Base-by-base conservation (phyloP, 768 basidiomycete genomes). In the Cytidiella melzeri region DNA sequence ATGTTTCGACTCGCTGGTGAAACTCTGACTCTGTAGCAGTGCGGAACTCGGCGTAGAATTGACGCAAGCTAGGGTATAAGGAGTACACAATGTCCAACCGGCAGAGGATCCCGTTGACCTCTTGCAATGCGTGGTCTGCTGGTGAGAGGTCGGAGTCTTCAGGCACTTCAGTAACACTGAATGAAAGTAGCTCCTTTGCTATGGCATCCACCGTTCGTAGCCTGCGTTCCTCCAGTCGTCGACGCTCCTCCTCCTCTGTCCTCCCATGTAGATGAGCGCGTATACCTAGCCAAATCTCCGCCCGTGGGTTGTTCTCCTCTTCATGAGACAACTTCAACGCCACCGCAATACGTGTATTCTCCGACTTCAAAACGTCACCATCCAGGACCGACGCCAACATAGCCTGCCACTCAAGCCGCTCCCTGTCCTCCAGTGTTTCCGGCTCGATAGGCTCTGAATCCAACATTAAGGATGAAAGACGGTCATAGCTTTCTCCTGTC, bases 291-390 rank as follows among this genome's bases (percentile, higher is more conserved):
- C 95, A 99, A 50, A 91, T 77, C 56, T 84, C 82, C 40, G 79
- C 68, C 61, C 81, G 77, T 53, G 77, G 67, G 64, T 77, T 78
- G 61, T 81, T 76, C 67, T 84, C 78, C 68, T 84, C 82, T 50
- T 88, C 83, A 6, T 74, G 74, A 18, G 79, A 76, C 19, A 81
- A 77, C 55, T 85, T 81, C 43, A 92, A 70, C 13, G 82, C 87
- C 41, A 82, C 83, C 24, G 87, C 87, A 52, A 97, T 93, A 49
- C 96, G 81, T 21, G 87, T 88, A 69, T 92, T 96, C 70, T 98
- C 96, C 0, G 91, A 87, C 64, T 87, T 91, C 55, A 99, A 79
- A 10, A 99, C 92, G 59, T 98, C 94, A 9, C 96, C 94, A 25
- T 81, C 81, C 41, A 99, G 75, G 21, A 98, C 95, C 25, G 93